Base-by-base conservation (phyloP, 2,329 filamentous ascomycete species). In the Metarhizium rileyi region DNA sequence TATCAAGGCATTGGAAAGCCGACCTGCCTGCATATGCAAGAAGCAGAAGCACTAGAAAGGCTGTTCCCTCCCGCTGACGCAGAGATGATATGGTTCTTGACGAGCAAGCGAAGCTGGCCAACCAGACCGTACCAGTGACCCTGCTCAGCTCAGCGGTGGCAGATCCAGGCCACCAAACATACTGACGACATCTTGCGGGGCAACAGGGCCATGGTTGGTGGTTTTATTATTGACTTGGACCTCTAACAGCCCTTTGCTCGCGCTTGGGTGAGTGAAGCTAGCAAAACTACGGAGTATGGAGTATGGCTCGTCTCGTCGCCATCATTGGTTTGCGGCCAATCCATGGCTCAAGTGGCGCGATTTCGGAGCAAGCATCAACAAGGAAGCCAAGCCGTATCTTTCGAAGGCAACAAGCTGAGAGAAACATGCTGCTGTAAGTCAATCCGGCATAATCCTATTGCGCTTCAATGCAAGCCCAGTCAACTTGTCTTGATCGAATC, bases 311-410 rank as follows among this genome's bases (percentile, higher is more conserved):
- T 27, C 25, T 33, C n/a, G 30, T 22, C 16, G 25, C 46, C 36
- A 20, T 42, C 36, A 20, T 42, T 23, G 7, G 35, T 23, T 18
- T 30, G 38, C 57, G 53, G 59, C 57, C 60, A 57, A 59, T 60
- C 60, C 57, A 61, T 44, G 57, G 53, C 52, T 48, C 42, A 54
- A 44, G 57, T 51, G 56, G 51, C 50, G 56, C 53, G 55, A 57
- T 56, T 48, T 53, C 20, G 26, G 20, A 41, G n/a, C 20, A 42
- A 22, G 20, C 33, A 26, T n/a, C n/a, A 16, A 5, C 38, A 42
- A 42, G 28, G 10, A 22, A 9, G 3, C 35, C 18, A 38, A 38
- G 18, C 14, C 5, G 16, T 22, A 3, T 10, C 35, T n/a, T n/a
- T n/a, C n/a, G n/a, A n/a, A n/a, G n/a, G n/a, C n/a, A n/a, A n/a